These are phyloP conservation scores for Aureobasidium melanogenum DNA, from an alignment of 2,329 filamentous ascomycete genomes.

Conservation along the genomic window DNA sequence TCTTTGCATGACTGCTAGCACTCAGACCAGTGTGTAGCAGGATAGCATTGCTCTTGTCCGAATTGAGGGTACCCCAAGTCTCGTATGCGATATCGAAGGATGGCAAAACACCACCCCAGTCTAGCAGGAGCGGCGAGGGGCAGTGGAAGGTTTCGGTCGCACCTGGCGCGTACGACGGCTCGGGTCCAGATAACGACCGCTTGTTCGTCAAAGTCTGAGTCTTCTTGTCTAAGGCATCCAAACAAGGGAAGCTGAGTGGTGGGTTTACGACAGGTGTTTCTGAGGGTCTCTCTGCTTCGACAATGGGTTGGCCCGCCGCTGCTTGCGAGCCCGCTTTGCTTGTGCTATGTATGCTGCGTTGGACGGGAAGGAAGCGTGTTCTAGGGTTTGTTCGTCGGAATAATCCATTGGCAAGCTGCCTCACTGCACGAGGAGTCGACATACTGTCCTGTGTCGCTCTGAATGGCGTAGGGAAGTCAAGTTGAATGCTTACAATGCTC, in stretches of 20 bases:
- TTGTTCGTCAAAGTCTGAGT: conserved; percentile 63
- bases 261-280: conserved; percentile 55
- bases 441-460: not conserved
- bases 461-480: not conserved
- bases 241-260: conserved; percentile 80
- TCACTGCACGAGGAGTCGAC: conserved; percentile 4
- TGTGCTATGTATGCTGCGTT: conserved; percentile 6
- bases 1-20: conserved; percentile 94
- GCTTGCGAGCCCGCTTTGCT: conserved; percentile 15
- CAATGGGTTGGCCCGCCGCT: conserved; percentile 18
- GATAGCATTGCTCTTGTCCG: conserved; percentile 77
- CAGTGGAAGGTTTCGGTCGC: conserved; percentile 72
- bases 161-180: conserved; percentile 89
- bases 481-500: not conserved
- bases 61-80: conserved; percentile 77
- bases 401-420: conserved; percentile 12
- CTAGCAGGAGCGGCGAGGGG: conserved; percentile 64
- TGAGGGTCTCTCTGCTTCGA: conserved; percentile 20
- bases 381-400: conserved; percentile 18
- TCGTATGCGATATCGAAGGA: conserved; percentile 90
- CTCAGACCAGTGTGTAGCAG: conserved; percentile 89
- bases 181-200: conserved; percentile 63
- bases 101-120: conserved; percentile 90
- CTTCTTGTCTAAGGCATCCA: conserved; percentile 70
- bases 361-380: conserved; percentile 14